Evolutionary conservation across 2,329 filamentous ascomycete species (phyloP).

Genomic region (Beauveria bassiana): DNA sequence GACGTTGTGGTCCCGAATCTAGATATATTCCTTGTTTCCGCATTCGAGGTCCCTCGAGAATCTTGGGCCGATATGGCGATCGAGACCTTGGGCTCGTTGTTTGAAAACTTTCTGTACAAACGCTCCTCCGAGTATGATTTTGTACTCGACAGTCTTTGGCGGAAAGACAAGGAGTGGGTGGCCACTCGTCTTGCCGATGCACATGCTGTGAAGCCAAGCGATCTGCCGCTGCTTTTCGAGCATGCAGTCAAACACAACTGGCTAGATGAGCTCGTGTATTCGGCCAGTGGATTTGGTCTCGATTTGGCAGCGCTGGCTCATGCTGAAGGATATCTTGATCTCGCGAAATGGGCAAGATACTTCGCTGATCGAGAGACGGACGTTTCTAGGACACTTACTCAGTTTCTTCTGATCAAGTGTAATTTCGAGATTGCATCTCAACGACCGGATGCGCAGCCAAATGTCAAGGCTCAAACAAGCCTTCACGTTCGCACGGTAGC

Average conservation of each 20-base stretch:
- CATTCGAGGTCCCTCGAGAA: conserved; percentile 63
- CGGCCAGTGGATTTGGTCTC: conserved; percentile 76
- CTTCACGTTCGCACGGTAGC: conserved; percentile 81
- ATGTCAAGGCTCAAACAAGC: conserved; percentile 57
- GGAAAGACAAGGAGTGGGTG: conserved; percentile 83
- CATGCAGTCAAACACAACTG: conserved; percentile 76
- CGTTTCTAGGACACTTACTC: conserved; percentile 63
- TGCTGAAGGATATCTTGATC: conserved; percentile 68
- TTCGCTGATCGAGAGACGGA: conserved; percentile 59
- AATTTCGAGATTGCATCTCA: conserved; percentile 71
- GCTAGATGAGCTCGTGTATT: conserved; percentile 72
- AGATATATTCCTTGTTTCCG: conserved; percentile 71
- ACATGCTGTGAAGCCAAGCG: conserved; percentile 63
- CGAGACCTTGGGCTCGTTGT: conserved; percentile 68
- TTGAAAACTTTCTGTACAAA: conserved; percentile 77
- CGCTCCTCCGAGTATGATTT: conserved; percentile 73
- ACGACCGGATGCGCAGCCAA: conserved; percentile 52
- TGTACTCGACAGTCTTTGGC: conserved; percentile 86
- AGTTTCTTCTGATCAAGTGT: conserved; percentile 79
- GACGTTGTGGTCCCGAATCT: conserved; percentile 65
- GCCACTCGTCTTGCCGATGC: conserved; percentile 72
- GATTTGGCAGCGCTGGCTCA: conserved; percentile 83
- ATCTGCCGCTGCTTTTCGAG: conserved; percentile 36
- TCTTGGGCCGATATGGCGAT: conserved; percentile 69
- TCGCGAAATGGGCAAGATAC: conserved; percentile 71